Conservation (phyloP, 1,139 yeast genomes). For the Candida pseudoviswanathii region DNA sequence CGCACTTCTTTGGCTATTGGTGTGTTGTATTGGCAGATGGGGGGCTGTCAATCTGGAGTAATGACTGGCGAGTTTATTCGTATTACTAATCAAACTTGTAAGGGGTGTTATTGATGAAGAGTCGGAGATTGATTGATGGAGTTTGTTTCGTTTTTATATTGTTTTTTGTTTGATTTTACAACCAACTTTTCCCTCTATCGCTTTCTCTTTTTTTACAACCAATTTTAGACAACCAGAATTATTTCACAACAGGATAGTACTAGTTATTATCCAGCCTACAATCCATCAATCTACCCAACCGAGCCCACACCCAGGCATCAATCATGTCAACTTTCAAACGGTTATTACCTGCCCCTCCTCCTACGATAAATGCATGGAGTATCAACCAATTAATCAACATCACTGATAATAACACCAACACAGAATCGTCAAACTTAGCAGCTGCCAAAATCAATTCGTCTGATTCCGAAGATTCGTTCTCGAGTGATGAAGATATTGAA, state of each 20-base stretch:
- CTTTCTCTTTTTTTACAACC: conserved; percentile 10
- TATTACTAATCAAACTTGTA: not conserved
- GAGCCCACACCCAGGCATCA: not conserved
- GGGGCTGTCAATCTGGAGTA: not conserved
- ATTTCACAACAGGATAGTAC: not conserved
- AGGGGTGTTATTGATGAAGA: not conserved
- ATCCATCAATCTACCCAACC: not conserved
- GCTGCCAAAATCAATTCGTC: not conserved
- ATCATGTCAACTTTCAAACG: conserved; percentile 15
- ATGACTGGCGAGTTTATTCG: not conserved
- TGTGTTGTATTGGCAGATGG: not conserved
- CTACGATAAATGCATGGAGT: conserved; percentile 20
- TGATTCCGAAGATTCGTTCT: not conserved
- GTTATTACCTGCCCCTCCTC: conserved; percentile 22
- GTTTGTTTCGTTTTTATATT: not conserved
- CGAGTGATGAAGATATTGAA: conserved; percentile 4
- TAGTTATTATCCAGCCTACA: not conserved
- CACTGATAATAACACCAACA: not conserved
- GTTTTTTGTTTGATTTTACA: not conserved
- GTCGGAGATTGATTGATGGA: not conserved
- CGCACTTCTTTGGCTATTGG: not conserved
- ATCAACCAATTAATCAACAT: conserved; percentile 14
- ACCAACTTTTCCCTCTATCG: not conserved
- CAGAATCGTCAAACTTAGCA: not conserved
- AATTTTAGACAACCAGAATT: conserved; percentile 1